Evolutionary conservation across 129 eudicot species (phyloP), one percentile per base, ranked within the genome.

Genomic region (Flaveria trinervia): DNA sequence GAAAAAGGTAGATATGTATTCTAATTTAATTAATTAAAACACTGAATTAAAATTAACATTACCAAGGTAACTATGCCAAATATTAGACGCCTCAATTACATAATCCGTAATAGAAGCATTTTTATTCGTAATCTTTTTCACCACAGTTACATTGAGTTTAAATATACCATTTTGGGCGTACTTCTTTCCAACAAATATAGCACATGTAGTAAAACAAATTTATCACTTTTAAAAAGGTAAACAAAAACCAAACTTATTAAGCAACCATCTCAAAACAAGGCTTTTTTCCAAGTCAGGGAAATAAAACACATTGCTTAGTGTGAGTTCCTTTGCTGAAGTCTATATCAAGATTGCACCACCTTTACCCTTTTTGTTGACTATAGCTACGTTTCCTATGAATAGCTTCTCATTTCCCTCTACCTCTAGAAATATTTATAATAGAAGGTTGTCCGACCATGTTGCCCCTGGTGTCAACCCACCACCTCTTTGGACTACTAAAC

Each of bases 401-500:
- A 23, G 23, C 4, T 60, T 60, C 2, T 60, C 66, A 18, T 23
- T 4, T 2, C 36, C 36, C 10, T 0, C 1, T 6, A 22, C 66
- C 16, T 60, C 39, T 60, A 6, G 23, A 25, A 75, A 68, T 48
- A 73, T 81, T 39, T 68, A 45, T 30, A 60, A 75, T 45, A 81
- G 77, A 71, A 77, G 7, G 5, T 22, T 60, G 16, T 60, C 16
- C 22, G 22, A 20, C 22, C 22, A n/a, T 1, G 66, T 60, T 6
- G 14, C 66, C 12, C 15, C 15, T 26, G 2, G 16, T 60, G 13
- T 60, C 39, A 60, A 60, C 68, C 68, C 68, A 62, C 68, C 68
- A 62, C 13, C 43, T 44, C 2, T 62, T 62, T 2, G 68, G 17
- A 12, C 9, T 22, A 15, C 12, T 49, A 1, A 17, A 49, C 17